phyloP scores from a whole-genome alignment of 2,329 filamentous ascomycete genomes.

The Penicillium brevicompactum region DNA sequence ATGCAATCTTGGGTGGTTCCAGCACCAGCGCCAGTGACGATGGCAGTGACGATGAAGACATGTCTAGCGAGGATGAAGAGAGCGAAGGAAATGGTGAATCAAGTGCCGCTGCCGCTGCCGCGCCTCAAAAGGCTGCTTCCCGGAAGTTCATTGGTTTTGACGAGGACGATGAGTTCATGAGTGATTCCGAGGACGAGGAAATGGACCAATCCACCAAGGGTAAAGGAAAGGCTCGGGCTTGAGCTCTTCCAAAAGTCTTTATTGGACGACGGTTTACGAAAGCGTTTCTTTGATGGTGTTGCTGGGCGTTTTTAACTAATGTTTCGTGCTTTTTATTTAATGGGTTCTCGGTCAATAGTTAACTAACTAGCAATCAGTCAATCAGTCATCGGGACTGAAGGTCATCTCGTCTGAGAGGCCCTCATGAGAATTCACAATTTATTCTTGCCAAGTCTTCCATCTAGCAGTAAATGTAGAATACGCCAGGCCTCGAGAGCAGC shows the following conservation, averaged over 20 bases:
- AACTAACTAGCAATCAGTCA: too few relatives aligned
- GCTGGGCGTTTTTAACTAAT: slow-evolving; percentile 2
- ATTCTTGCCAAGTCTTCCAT: not conserved
- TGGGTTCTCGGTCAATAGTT: slow-evolving; percentile 12
- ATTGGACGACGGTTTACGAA: slow-evolving; percentile 18
- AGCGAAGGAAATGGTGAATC: slow-evolving; percentile 39
- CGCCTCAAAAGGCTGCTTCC: slow-evolving; percentile 30
- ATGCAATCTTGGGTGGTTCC: slow-evolving; percentile 36
- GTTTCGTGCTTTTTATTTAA: slow-evolving; percentile 5
- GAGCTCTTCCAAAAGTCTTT: slow-evolving; percentile 9
- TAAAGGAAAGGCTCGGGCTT: slow-evolving; percentile 38
- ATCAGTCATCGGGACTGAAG: too few relatives aligned
- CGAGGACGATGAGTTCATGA: slow-evolving; percentile 51
- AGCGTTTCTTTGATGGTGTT: slow-evolving; percentile 17
- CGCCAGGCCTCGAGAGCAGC: too few relatives aligned
- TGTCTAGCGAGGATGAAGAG: slow-evolving; percentile 39
- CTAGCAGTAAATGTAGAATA: too few relatives aligned
- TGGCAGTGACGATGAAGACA: slow-evolving; percentile 34
- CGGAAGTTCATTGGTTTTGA: slow-evolving; percentile 51
- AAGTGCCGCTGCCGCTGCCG: slow-evolving; percentile 25
- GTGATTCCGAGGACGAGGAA: slow-evolving; percentile 44
- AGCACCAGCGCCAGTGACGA: slow-evolving; percentile 46
- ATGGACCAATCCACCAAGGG: slow-evolving; percentile 35
- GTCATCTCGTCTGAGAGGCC: not conserved
- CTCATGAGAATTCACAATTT: not conserved